Evolutionary conservation across 1,284 basidiomycete genomes (phyloP).

Genomic region (Austroboletus novae-zelandiae): DNA sequence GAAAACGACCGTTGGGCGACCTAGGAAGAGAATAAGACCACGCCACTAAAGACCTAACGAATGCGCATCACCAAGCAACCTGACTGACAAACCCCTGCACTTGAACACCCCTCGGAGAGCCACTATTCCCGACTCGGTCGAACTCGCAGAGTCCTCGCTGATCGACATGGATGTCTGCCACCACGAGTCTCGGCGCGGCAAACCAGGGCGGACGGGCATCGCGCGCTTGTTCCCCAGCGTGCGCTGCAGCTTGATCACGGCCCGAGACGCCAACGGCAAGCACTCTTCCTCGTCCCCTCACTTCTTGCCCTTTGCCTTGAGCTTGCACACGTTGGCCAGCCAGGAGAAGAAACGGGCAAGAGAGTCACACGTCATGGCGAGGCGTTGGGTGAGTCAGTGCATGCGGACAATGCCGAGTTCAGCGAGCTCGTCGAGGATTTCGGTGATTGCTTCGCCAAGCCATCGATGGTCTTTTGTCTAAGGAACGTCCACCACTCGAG

Average conservation of each 20-base stretch:
- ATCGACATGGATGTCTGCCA: constrained; percentile 23
- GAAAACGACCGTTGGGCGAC: constrained; percentile 62
- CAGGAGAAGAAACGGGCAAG: constrained; percentile 12
- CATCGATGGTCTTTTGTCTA: too few species aligned
- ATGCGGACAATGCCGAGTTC: constrained; percentile 39
- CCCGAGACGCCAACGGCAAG: constrained; percentile 10
- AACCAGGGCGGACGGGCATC: constrained; percentile 28
- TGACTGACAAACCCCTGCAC: constrained; percentile 74
- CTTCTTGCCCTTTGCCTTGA: not conserved
- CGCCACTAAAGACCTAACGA: not conserved
- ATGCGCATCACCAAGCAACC: constrained; percentile 60
- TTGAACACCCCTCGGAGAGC: too few species aligned
- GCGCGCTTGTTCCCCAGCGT: constrained; percentile 31
- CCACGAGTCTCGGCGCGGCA: constrained; percentile 28
- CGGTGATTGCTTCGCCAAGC: constrained; percentile 64
- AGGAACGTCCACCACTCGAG: too few species aligned
- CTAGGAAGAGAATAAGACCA: constrained; percentile 20
- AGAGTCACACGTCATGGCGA: too few species aligned
- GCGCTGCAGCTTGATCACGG: too few species aligned
- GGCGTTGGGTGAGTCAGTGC: constrained; percentile 15
- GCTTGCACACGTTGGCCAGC: constrained; percentile 7
- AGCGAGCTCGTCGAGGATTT: constrained; percentile 42
- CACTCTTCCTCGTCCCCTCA: not conserved
- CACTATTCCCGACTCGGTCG: constrained; percentile 35
- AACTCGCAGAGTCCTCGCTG: constrained; percentile 31